Percentiles rank a stretch among this genome's conserved stretches.
These are phyloP conservation scores for Nemania serpens DNA, from an alignment of 2,329 filamentous ascomycete species.

Conservation along the genomic window DNA sequence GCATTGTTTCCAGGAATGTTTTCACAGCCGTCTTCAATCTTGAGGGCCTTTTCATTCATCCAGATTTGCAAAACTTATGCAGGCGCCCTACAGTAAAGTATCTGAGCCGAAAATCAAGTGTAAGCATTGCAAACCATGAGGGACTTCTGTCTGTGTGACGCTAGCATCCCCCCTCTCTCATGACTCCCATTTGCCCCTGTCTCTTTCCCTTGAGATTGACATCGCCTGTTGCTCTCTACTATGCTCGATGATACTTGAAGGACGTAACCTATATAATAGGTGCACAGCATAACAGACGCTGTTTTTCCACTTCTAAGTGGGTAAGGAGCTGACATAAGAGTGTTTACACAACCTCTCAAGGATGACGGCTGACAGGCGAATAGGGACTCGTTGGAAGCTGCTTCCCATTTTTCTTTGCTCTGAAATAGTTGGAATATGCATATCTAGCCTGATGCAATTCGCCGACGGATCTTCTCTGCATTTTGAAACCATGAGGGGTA, in stretches of 20 bases:
- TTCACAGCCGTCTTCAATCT: slow-evolving; percentile 15
- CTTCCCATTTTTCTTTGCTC: not conserved
- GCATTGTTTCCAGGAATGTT: not conserved
- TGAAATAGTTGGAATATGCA: not conserved
- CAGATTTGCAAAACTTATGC: slow-evolving; percentile 11
- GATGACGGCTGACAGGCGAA: slow-evolving; percentile 3
- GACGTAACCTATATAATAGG: not conserved
- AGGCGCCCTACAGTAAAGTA: not conserved
- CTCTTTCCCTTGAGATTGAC: not conserved
- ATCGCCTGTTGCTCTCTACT: not conserved
- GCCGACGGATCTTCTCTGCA: slow-evolving; percentile 8
- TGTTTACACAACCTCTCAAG: slow-evolving; percentile 1
- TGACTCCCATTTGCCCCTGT: too few relatives aligned
- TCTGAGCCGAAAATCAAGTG: not conserved
- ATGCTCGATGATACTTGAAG: not conserved
- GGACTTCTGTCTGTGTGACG: slow-evolving; percentile 1
- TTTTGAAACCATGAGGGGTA: slow-evolving; percentile 17
- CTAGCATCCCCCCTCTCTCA: too few relatives aligned
- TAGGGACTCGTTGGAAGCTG: not conserved
- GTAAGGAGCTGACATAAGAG: not conserved
- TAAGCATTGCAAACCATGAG: not conserved
- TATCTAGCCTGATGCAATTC: slow-evolving; percentile 14
- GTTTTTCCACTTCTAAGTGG: slow-evolving; percentile 23
- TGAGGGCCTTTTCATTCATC: not conserved
- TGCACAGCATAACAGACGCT: slow-evolving; percentile 1